Evolutionary conservation across 2,329 filamentous ascomycete genomes (phyloP), one percentile per base, ranked within the genome.

Genomic region (Fusarium sambucinum): DNA sequence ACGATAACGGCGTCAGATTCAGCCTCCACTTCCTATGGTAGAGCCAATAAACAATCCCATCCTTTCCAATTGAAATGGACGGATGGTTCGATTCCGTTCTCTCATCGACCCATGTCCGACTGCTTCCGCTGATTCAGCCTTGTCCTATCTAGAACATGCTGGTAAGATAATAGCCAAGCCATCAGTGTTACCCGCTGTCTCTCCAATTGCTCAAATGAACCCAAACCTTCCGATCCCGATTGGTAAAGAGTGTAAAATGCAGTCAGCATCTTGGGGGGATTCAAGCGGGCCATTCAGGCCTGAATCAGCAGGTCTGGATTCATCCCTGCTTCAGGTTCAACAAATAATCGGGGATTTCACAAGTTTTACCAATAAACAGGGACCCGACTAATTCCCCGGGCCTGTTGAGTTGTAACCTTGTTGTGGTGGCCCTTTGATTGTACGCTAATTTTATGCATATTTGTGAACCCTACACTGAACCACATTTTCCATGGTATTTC

Each of bases 391-490:
- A 29, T 44, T 29, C 12, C 17, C 41, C 17, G 17, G 12, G 6
- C 6, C 11, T n/a, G 25, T 29, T 33, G 30, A 17, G 11, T 23
- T 14, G 9, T 27, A 10, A 23, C 11, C 35, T 16, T 19, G n/a
- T 2, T n/a, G n/a, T 14, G 12, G 33, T 23, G 16, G 16, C 19
- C 14, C 9, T 13, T 13, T 17, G 13, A 23, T 6, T 27, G 6
- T 10, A 40, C 19, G 47, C 47, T 25, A 51, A n/a, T 29, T 40
- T 40, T 25, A 38, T 51, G 47, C 47, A 50, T 51, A 10, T 27
- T 38, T 19, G 32, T 50, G 32, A 50, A 29, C 21, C 32, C 47
- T 37, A 38, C 33, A 23, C 10, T 27, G 47, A 50, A 35, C 47
- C 32, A 50, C 11, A 5, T 50, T 27, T 40, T 4, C 5, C 17